These are phyloP conservation scores for Helotiales sp. DNA, from an alignment of 2,329 filamentous ascomycete genomes.

Conservation along the genomic window DNA sequence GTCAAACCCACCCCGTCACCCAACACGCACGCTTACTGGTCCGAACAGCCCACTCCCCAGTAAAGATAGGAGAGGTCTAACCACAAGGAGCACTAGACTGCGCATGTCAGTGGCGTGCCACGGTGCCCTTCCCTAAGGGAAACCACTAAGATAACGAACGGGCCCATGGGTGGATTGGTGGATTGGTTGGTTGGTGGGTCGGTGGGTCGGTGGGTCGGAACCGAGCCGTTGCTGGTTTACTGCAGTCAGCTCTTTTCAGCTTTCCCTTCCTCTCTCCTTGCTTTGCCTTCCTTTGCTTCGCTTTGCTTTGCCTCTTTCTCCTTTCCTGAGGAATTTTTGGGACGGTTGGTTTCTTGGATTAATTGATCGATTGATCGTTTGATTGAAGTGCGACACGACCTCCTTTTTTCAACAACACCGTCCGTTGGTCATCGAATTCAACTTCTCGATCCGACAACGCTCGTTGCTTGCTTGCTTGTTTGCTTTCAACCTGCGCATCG, in stretches of 20 bases:
- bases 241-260: not conserved
- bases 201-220: not conserved
- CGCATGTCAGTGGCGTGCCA: slow-evolving; percentile 1
- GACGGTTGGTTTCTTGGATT: too few species aligned
- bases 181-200: not conserved
- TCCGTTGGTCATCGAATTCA: slow-evolving; percentile 5
- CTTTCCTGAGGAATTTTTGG: not conserved
- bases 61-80: slow-evolving; percentile 2
- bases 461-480: slow-evolving; percentile 3
- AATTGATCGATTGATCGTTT: not conserved
- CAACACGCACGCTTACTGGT: not conserved
- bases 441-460: not conserved
- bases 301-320: not conserved
- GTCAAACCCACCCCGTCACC: too few species aligned
- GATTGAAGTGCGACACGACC: too few species aligned
- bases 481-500: slow-evolving; percentile 2
- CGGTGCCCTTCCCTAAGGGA: not conserved
- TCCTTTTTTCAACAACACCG: not conserved
- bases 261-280: not conserved
- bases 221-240: too few species aligned
- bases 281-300: not conserved
- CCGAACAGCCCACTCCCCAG: not conserved
- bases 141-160: slow-evolving; percentile 4
- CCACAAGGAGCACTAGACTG: not conserved
- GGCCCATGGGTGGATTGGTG: not conserved